Evolutionary conservation across 139 green algal genomes (phyloP), one percentile per base, ranked within the genome.

Genomic region (Yamagishiella unicocca): DNA sequence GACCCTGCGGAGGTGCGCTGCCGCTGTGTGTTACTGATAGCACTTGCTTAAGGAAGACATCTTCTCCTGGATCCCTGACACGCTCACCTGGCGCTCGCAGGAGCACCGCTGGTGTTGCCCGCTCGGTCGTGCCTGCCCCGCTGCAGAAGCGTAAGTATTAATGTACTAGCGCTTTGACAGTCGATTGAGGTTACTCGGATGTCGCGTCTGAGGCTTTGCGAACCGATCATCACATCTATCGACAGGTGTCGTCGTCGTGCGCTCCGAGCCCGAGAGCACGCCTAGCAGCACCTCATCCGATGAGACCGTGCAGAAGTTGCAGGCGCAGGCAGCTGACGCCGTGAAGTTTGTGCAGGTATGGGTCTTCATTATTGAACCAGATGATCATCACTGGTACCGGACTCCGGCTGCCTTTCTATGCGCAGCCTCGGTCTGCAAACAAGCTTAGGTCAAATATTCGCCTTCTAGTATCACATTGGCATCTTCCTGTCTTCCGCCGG

Each of bases 131-230:
- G 17, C 50, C 53, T 8, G 46, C 75, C 25, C 77, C 54, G 29
- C 19, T 73, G 38, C 37, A n/a, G 40, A 84, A 73, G 77, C 77
- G 77, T 84, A 37, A 84, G 77, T 73, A 33, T 58, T 58, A 58
- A 67, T 58, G 50, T 27, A 38, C 61, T 70, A 19, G 61, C 14
- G 25, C 61, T 70, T 70, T 70, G 50, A 17, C 12, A 58, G 50
- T n/a, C n/a, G n/a, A n/a, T n/a, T n/a, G n/a, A n/a, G n/a, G n/a
- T n/a, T n/a, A n/a, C n/a, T n/a, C n/a, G n/a, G n/a, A n/a, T n/a
- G n/a, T n/a, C n/a, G n/a, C n/a, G n/a, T n/a, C n/a, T n/a, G n/a
- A n/a, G n/a, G n/a, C n/a, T n/a, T n/a, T n/a, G n/a, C n/a, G n/a
- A 58, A 58, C 50, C 50, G 17, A 17, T 58, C 50, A 58, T 58